Percentiles rank a stretch among this genome's conserved stretches.
Conservation (phyloP, 805 yeast genomes). For the Starmerella powellii region DNA sequence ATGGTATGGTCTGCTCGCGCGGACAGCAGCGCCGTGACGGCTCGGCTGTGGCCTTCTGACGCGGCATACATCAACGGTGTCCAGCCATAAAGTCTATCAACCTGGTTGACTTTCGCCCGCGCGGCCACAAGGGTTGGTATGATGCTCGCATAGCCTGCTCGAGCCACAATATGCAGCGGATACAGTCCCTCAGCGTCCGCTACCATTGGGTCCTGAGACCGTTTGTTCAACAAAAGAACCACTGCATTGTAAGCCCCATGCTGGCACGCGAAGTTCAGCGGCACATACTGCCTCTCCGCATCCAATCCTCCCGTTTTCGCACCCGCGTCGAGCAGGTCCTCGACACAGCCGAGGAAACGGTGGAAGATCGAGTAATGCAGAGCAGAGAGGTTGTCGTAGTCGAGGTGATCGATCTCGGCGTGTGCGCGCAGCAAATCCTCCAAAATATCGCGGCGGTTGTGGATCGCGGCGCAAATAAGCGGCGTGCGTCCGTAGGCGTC, state of each 20-base stretch:
- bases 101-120: conserved; percentile 52
- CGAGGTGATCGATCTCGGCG: conserved; percentile 30
- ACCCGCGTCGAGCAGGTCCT: conserved; percentile 39
- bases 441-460: conserved; percentile 38
- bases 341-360: conserved; percentile 45
- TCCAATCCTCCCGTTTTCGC: conserved; percentile 31
- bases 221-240: conserved; percentile 42
- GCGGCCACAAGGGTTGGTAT: conserved; percentile 52
- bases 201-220: conserved; percentile 32
- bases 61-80: conserved; percentile 87
- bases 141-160: conserved; percentile 63
- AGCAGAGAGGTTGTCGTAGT: conserved; percentile 52
- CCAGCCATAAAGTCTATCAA: conserved; percentile 86
- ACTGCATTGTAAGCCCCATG: conserved; percentile 65
- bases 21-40: conserved; percentile 58
- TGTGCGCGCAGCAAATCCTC: conserved; percentile 34
- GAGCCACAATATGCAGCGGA: conserved; percentile 79
- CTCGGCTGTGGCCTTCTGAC: conserved; percentile 61
- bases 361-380: conserved; percentile 65
- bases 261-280: conserved; percentile 76
- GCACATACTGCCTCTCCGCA: conserved; percentile 38
- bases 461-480: conserved; percentile 67
- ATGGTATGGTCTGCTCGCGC: conserved; percentile 59
- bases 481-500: conserved; percentile 59
- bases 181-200: conserved; percentile 74